phyloP scores from a whole-genome alignment of 2,329 filamentous ascomycete genomes.

The Colletotrichum orbiculare region DNA sequence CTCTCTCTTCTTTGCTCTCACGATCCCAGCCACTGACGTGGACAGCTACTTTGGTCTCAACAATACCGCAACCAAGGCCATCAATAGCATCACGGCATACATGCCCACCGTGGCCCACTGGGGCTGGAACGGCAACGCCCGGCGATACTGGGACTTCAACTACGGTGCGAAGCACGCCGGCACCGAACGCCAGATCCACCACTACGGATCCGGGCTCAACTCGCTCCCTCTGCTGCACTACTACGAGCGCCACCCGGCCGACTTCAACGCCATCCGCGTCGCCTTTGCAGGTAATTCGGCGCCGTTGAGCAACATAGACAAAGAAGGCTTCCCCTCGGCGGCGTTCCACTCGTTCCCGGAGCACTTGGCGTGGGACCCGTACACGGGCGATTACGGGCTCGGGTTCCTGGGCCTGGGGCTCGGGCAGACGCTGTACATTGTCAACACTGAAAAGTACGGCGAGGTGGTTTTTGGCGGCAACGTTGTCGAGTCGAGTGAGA shows the following conservation, averaged over 20 bases:
- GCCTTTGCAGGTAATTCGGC: slow-evolving; percentile 66
- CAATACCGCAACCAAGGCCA: slow-evolving; percentile 57
- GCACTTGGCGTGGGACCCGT: slow-evolving; percentile 65
- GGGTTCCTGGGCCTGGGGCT: slow-evolving; percentile 64
- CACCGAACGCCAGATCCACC: slow-evolving; percentile 65
- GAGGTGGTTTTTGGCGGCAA: slow-evolving; percentile 62
- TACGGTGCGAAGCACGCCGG: slow-evolving; percentile 52
- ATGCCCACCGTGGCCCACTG: slow-evolving; percentile 69
- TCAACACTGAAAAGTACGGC: slow-evolving; percentile 55
- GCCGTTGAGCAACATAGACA: slow-evolving; percentile 65
- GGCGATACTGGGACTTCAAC: slow-evolving; percentile 67
- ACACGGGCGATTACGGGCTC: slow-evolving; percentile 67
- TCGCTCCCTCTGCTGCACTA: slow-evolving; percentile 63
- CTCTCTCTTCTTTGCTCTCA: too few species aligned
- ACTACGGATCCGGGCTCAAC: slow-evolving; percentile 70
- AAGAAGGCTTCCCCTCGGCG: slow-evolving; percentile 63
- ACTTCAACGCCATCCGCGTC: slow-evolving; percentile 62
- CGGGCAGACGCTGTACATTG: slow-evolving; percentile 61
- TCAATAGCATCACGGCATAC: slow-evolving; percentile 66
- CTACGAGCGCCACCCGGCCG: slow-evolving; percentile 58
- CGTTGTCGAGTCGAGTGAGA: slow-evolving; percentile 39
- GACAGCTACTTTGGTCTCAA: slow-evolving; percentile 59
- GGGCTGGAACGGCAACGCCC: slow-evolving; percentile 72
- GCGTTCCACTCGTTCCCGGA: slow-evolving; percentile 69
- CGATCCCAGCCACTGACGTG: not conserved